Conservation (phyloP, 345 rosid species). For the Gossypium raimondii region DNA sequence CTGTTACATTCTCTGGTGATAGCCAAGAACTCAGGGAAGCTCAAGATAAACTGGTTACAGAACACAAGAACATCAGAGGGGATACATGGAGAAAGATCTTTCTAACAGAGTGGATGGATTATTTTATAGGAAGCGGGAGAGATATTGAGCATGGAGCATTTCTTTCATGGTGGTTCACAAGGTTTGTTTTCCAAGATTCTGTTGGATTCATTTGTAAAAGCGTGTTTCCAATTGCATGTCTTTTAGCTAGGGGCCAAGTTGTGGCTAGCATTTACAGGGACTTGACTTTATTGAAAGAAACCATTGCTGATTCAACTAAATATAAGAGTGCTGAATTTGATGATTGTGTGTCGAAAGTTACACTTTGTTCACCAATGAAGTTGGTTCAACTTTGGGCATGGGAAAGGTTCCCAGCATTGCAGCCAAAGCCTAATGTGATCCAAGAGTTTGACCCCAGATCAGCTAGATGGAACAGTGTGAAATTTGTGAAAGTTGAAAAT, state of each 20-base stretch:
- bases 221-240: constrained; percentile 43
- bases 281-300: constrained; percentile 11
- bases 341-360: not conserved
- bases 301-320: not conserved
- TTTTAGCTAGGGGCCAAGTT: constrained; percentile 39
- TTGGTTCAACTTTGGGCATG: constrained; percentile 25
- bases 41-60: constrained; percentile 8
- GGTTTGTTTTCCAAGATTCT: constrained; percentile 34
- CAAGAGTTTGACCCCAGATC: constrained; percentile 31
- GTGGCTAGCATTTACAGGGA: constrained; percentile 30
- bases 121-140: constrained; percentile 34
- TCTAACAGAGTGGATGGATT: constrained; percentile 33
- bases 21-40: constrained; percentile 8
- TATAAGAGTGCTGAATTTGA: not conserved
- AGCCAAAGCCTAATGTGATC: constrained; percentile 31
- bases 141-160: constrained; percentile 64
- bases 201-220: not conserved
- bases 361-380: not conserved
- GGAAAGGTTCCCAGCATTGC: constrained; percentile 37
- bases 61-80: constrained; percentile 6
- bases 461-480: constrained; percentile 33
- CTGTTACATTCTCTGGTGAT: constrained; percentile 24
- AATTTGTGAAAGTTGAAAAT: constrained; percentile 13
- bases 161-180: constrained; percentile 45
- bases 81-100: constrained; percentile 15